phyloP scores from a whole-genome alignment of 192 early-diverging fungal species.

The Linnemannia elongata region DNA sequence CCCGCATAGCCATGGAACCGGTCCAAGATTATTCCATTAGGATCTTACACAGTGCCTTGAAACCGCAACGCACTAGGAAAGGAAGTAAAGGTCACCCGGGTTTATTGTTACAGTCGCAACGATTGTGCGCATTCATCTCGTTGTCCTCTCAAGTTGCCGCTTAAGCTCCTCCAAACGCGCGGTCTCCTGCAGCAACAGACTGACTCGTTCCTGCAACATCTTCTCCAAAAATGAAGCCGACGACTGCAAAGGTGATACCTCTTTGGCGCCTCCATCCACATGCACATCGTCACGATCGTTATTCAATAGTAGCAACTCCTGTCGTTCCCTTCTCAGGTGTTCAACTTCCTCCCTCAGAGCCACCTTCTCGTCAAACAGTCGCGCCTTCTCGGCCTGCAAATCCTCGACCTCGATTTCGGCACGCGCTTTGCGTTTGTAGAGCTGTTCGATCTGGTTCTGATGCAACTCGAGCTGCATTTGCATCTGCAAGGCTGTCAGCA shows the following conservation, averaged over 20 bases:
- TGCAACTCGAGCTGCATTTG: conserved; percentile 9
- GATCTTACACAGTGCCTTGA: too few species aligned
- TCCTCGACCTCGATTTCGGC: conserved; percentile 36
- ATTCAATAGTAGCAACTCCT: conserved; percentile 10
- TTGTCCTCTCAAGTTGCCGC: conserved; percentile 8
- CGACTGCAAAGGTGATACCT: not conserved
- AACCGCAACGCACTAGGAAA: too few species aligned
- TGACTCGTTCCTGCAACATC: conserved; percentile 24
- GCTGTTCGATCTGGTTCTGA: conserved; percentile 40
- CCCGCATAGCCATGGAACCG: too few species aligned
- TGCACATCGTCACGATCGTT: not conserved
- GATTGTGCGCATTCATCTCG: not conserved
- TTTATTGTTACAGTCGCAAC: too few species aligned
- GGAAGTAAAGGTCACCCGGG: too few species aligned
- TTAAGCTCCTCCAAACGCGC: conserved; percentile 21
- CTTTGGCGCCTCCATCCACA: not conserved
- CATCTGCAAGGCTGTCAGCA: not conserved
- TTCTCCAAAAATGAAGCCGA: conserved; percentile 6
- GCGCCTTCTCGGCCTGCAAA: conserved; percentile 14
- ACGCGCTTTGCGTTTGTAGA: conserved; percentile 33
- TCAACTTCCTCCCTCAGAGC: conserved; percentile 22
- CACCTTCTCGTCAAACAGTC: conserved; percentile 17
- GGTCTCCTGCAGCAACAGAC: conserved; percentile 38
- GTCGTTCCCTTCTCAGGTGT: conserved; percentile 27
- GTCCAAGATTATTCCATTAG: too few species aligned